phyloP scores from a whole-genome alignment of 139 green algal genomes.

The Choricystis sp. region DNA sequence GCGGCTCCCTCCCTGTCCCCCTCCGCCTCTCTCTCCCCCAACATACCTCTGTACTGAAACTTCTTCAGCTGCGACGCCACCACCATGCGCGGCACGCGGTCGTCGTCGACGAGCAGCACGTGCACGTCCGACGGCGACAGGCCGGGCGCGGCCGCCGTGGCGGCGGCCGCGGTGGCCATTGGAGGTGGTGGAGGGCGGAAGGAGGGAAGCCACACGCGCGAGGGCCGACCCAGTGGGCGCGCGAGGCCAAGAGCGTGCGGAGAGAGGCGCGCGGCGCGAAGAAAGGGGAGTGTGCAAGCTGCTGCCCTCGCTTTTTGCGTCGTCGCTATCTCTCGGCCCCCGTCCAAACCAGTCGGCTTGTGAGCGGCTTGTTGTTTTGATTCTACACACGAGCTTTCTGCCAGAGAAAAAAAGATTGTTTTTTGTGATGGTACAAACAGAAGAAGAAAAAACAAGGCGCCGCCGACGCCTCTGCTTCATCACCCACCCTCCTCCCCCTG shows the following conservation, averaged over 20 bases:
- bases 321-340: no score
- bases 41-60: constrained; percentile 57
- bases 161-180: no score
- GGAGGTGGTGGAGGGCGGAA: no score
- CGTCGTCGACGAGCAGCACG: constrained; percentile 75
- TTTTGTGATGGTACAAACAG: constrained; percentile 2
- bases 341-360: background rate
- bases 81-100: constrained; percentile 49
- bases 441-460: no score
- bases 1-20: background rate
- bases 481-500: background rate
- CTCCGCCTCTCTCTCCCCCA: background rate
- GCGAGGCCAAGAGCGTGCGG: no score
- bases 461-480: no score
- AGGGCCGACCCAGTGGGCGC: no score
- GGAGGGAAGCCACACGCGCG: no score
- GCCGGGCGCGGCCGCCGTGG: background rate
- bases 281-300: no score
- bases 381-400: background rate
- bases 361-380: background rate
- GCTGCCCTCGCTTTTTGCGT: no score
- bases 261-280: no score
- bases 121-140: constrained; percentile 26
- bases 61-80: constrained; percentile 59
- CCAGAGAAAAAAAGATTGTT: background rate